A percentile compares a stretch with the other conserved stretches of the same genome.
phyloP scores from a whole-genome alignment of 2,329 filamentous ascomycete genomes.

The Akanthomyces uredinophilus region DNA sequence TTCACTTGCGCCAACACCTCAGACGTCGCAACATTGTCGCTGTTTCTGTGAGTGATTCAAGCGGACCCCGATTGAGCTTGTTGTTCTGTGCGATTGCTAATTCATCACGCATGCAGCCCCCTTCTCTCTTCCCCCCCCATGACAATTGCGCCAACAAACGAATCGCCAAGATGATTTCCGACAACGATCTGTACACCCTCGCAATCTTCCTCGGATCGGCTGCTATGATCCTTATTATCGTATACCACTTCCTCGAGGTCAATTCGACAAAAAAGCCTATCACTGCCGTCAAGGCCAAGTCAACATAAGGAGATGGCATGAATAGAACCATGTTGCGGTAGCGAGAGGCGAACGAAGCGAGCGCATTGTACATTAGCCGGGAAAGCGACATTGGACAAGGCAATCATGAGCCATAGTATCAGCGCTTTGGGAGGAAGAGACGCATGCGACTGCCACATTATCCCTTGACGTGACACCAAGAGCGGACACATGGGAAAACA shows the following conservation, averaged over 20 bases:
- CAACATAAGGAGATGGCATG: neutral
- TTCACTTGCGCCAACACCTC: neutral
- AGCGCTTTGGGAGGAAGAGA: neutral
- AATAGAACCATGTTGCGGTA: neutral
- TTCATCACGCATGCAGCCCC: neutral
- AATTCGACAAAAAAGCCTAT: conserved; percentile 42
- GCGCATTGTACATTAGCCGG: conserved; percentile 10
- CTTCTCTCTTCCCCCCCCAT: neutral
- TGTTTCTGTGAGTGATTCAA: neutral
- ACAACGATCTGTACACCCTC: conserved; percentile 83
- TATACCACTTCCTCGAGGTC: conserved; percentile 95
- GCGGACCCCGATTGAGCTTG: neutral
- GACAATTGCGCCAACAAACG: conserved; percentile 16
- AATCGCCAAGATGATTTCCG: conserved; percentile 76
- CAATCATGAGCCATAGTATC: neutral
- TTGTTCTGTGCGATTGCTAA: neutral
- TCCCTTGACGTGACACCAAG: neutral
- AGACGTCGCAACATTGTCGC: neutral
- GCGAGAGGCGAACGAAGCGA: neutral
- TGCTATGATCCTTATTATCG: conserved; percentile 85
- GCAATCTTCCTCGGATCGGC: conserved; percentile 88
- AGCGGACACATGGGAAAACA: neutral
- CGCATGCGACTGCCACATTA: neutral
- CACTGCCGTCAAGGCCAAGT: conserved; percentile 19
- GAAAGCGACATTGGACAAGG: neutral